Percentiles rank a stretch among this genome's conserved stretches.
phyloP scores from a whole-genome alignment of 305 asterid species.

The Fraxinus sp. region DNA sequence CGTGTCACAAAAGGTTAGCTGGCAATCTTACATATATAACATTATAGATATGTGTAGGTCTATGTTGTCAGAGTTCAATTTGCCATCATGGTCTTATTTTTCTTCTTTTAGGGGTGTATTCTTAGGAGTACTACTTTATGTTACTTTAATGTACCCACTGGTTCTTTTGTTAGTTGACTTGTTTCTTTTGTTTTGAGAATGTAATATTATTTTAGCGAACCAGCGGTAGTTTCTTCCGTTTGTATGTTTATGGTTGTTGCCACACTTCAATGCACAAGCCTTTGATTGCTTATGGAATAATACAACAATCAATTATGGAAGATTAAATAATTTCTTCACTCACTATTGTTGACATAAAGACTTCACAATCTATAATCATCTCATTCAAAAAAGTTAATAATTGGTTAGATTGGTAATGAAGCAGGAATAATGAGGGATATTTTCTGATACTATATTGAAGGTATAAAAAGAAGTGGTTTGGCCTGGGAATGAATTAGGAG shows the following conservation, averaged over 20 bases:
- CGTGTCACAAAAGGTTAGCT: conserved; percentile 42
- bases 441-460: not conserved
- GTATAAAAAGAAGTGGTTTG: not conserved
- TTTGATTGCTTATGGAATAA: not conserved
- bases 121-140: not conserved
- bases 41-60: not conserved
- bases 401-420: not conserved
- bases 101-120: not conserved
- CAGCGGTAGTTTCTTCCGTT: not conserved
- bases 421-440: not conserved
- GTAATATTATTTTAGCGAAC: not conserved
- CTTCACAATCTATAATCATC: not conserved
- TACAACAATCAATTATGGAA: not conserved
- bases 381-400: not conserved
- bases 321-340: not conserved
- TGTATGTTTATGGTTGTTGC: not conserved
- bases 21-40: conserved; percentile 6
- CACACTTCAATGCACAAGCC: not conserved
- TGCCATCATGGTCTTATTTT: not conserved
- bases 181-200: not conserved
- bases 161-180: conserved; percentile 1
- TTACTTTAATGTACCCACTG: not conserved
- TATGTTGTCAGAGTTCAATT: not conserved
- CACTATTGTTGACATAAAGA: not conserved
- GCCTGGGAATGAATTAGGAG: conserved; percentile 1